phyloP scores from a whole-genome alignment of 2,329 filamentous ascomycete species.

The Leptographium lundbergii region DNA sequence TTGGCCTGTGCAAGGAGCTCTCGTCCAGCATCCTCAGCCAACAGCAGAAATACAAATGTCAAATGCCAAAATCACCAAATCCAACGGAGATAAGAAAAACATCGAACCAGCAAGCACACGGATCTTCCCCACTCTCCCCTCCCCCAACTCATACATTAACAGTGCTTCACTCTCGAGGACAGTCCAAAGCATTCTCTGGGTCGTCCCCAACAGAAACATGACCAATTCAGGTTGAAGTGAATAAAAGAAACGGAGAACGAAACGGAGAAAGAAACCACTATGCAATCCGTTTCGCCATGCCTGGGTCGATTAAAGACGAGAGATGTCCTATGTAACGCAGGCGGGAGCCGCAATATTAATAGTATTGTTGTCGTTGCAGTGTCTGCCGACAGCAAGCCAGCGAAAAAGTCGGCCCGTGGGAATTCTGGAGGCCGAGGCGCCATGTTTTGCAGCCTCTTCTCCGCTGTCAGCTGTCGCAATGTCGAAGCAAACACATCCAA shows the following conservation, averaged over 20 bases:
- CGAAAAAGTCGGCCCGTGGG: background rate
- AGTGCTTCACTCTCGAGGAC: background rate
- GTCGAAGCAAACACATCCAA: background rate
- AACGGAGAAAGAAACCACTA: background rate
- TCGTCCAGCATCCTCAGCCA: background rate
- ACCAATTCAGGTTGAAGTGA: too few relatives aligned
- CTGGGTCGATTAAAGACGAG: background rate
- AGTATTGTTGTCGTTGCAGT: background rate
- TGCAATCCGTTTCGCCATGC: background rate
- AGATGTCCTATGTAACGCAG: background rate
- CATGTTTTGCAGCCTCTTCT: background rate
- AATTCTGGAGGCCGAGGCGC: background rate
- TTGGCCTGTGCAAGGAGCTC: background rate
- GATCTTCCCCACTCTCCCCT: background rate
- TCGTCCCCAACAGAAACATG: background rate
- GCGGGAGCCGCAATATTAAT: background rate
- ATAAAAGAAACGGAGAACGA: background rate
- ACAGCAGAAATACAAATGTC: background rate
- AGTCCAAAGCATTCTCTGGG: background rate
- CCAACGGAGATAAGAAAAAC: background rate
- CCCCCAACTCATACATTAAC: background rate
- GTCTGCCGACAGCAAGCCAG: background rate
- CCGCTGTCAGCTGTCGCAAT: background rate
- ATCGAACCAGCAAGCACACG: background rate
- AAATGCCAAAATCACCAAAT: background rate